Evolutionary conservation across 1,139 yeast genomes (phyloP).

Genomic region (Sugiyamaella neomexicana): DNA sequence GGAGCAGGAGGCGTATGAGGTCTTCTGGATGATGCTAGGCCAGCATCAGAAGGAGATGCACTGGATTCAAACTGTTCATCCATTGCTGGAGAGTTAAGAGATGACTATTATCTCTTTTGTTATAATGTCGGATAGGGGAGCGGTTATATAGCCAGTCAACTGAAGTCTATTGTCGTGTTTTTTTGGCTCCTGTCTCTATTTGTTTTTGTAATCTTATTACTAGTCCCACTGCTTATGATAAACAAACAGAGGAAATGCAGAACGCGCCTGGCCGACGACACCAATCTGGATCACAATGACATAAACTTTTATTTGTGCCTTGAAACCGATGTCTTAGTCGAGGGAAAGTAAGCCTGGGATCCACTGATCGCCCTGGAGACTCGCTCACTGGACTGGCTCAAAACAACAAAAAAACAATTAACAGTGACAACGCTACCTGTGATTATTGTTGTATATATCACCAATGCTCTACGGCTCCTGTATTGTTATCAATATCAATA

Average conservation of each 20-base stretch:
- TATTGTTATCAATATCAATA: neutral
- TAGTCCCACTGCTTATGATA: neutral
- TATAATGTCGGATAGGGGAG: too few relatives aligned
- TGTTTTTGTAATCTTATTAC: neutral
- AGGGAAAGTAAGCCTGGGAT: neutral
- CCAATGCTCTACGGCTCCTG: neutral
- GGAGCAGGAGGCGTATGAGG: constrained; percentile 25
- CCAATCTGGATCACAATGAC: neutral
- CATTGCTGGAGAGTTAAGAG: neutral
- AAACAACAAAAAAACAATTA: too few relatives aligned
- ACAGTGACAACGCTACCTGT: too few relatives aligned
- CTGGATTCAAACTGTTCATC: neutral
- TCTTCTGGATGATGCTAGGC: neutral
- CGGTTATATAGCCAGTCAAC: too few relatives aligned
- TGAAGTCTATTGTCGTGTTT: neutral
- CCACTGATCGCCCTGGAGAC: constrained; percentile 1
- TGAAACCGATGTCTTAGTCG: neutral
- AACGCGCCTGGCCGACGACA: neutral
- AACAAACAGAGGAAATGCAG: neutral
- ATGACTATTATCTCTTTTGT: neutral
- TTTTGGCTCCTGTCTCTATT: too few relatives aligned
- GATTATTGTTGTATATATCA: too few relatives aligned
- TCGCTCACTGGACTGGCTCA: neutral
- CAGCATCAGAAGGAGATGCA: neutral
- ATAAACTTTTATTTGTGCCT: neutral